phyloP scores from a whole-genome alignment of 2,329 filamentous ascomycete genomes.

The Fusarium fujikuroi region DNA sequence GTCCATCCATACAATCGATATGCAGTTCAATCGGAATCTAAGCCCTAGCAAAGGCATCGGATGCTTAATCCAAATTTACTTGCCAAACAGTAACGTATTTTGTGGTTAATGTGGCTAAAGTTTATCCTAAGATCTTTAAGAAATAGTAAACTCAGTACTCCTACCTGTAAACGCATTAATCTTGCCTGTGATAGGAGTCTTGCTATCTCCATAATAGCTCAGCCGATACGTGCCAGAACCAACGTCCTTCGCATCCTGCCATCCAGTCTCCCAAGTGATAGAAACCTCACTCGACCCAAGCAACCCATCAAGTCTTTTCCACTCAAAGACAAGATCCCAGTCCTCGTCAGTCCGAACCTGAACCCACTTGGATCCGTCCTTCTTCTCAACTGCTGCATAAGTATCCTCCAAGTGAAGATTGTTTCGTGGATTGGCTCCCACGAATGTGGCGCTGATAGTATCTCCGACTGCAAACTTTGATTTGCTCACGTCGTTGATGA shows the following conservation, averaged over 20 bases:
- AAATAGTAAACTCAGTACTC: neutral
- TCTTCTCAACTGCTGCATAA: neutral
- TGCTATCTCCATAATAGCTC: slow-evolving; percentile 10
- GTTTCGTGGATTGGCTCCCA: neutral
- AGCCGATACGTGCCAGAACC: neutral
- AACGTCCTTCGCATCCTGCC: neutral
- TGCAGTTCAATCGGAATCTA: no score
- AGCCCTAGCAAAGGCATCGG: no score
- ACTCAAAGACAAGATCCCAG: slow-evolving; percentile 9
- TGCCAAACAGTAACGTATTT: no score
- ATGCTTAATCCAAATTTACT: no score
- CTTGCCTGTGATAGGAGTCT: neutral
- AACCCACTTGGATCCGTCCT: neutral
- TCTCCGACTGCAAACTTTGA: neutral
- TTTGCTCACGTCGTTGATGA: neutral
- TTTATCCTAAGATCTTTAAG: neutral
- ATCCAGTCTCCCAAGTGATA: neutral
- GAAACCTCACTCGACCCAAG: neutral
- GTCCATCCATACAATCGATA: no score
- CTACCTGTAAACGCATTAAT: neutral
- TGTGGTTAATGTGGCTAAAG: neutral
- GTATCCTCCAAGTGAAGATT: neutral
- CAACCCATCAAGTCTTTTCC: slow-evolving; percentile 6
- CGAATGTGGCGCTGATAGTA: neutral
- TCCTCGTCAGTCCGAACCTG: slow-evolving; percentile 2